phyloP scores from a whole-genome alignment of 2,329 filamentous ascomycete species.

The Sclerotiophoma versabilis region DNA sequence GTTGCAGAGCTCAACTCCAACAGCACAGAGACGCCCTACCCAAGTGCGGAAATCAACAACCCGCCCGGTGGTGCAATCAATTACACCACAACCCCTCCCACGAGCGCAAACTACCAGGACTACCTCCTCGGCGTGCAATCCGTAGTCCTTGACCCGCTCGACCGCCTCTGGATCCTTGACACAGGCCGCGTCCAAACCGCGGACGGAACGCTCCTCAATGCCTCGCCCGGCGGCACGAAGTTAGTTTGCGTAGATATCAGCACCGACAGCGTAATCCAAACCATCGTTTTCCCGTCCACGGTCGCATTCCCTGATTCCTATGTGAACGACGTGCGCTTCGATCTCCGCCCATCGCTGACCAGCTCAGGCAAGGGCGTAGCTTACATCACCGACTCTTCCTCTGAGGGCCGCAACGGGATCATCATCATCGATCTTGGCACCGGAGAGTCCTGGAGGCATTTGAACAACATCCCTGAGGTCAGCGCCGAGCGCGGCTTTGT shows the following conservation, averaged over 20 bases:
- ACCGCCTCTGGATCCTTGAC: conserved; percentile 63
- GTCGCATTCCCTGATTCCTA: conserved; percentile 60
- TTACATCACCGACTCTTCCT: conserved; percentile 61
- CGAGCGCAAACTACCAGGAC: conserved; percentile 56
- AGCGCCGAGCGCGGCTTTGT: conserved; percentile 56
- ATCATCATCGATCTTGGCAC: conserved; percentile 59
- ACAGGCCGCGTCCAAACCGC: conserved; percentile 56
- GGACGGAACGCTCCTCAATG: conserved; percentile 54
- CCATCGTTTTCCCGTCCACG: conserved; percentile 58
- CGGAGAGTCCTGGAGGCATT: conserved; percentile 59
- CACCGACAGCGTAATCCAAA: conserved; percentile 57
- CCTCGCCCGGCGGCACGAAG: conserved; percentile 59
- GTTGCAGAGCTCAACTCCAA: conserved; percentile 57
- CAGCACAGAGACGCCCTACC: conserved; percentile 55
- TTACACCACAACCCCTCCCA: conserved; percentile 56
- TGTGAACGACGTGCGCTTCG: conserved; percentile 63
- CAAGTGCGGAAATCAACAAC: conserved; percentile 54
- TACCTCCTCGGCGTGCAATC: conserved; percentile 61
- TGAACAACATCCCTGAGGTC: conserved; percentile 53
- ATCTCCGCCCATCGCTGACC: conserved; percentile 54
- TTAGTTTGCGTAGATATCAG: conserved; percentile 57
- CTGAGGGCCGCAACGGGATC: conserved; percentile 58
- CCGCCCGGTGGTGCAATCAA: conserved; percentile 61
- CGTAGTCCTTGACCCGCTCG: conserved; percentile 59
- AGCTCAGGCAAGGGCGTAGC: conserved; percentile 56